Conservation (phyloP, 441 rosid genomes). For the Theobroma grandiflorum region DNA sequence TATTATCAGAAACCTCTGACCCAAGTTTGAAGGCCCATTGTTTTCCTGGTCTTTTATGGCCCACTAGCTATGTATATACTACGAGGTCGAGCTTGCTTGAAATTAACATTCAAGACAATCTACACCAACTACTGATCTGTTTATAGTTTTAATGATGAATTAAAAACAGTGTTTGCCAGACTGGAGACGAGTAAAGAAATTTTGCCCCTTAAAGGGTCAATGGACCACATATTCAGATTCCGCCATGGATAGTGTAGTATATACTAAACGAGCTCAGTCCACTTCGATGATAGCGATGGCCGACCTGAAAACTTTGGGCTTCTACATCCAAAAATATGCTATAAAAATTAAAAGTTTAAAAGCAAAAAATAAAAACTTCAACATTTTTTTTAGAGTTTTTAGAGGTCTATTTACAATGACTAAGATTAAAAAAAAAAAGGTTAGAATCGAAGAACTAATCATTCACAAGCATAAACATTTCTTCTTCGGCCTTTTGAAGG, state of each 20-base stretch:
- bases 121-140: neutral
- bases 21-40: neutral
- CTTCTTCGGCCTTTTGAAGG: neutral
- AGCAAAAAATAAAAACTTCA: too few species aligned
- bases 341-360: neutral
- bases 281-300: neutral
- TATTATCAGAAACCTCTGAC: too few species aligned
- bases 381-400: too few species aligned
- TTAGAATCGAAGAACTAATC: too few species aligned
- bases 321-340: neutral
- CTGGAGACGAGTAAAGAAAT: neutral
- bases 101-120: neutral
- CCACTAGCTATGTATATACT: neutral
- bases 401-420: neutral
- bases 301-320: neutral
- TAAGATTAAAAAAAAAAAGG: neutral
- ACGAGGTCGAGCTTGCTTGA: neutral
- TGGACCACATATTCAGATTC: constrained; percentile 13
- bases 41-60: neutral
- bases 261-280: neutral
- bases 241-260: neutral
- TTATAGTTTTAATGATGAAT: neutral
- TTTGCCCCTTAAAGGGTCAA: neutral
- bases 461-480: neutral
- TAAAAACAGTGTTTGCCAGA: neutral